Percentiles rank a stretch among this genome's conserved stretches.
phyloP scores from a whole-genome alignment of 805 yeast species.

The Candida yuanshanica region DNA sequence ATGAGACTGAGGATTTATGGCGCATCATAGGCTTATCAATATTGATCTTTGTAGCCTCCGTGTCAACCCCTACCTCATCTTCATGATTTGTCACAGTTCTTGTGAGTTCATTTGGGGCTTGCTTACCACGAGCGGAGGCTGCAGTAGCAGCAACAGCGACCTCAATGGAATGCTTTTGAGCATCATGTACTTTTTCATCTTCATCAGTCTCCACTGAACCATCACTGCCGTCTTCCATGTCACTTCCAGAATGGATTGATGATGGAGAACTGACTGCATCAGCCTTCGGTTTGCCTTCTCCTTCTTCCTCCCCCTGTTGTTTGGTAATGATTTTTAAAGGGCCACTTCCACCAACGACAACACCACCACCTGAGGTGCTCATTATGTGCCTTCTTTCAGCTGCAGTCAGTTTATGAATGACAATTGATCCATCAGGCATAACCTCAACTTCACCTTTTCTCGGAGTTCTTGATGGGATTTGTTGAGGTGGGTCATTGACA shows the following conservation, averaged over 20 bases:
- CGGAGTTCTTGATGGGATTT: constrained; percentile 83
- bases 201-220: constrained; percentile 26
- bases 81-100: constrained; percentile 28
- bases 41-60: constrained; percentile 29
- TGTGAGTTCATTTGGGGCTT: constrained; percentile 26
- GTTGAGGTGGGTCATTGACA: constrained; percentile 86
- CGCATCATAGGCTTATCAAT: constrained; percentile 41
- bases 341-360: constrained; percentile 77
- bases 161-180: constrained; percentile 25
- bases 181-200: no score
- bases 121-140: constrained; percentile 31
- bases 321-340: constrained; percentile 41
- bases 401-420: constrained; percentile 48
- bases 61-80: constrained; percentile 32
- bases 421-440: constrained; percentile 45
- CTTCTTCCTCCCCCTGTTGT: constrained; percentile 23
- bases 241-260: no score
- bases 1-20: constrained; percentile 27
- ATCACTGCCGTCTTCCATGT: no score
- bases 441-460: constrained; percentile 76
- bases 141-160: constrained; percentile 34
- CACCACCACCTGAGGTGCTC: constrained; percentile 51
- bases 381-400: constrained; percentile 44
- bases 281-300: not conserved
- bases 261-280: not conserved